Evolutionary conservation across 352 stramenopile species (phyloP), one percentile per base, ranked within the genome.

Genomic region (Pythium periplocum): DNA sequence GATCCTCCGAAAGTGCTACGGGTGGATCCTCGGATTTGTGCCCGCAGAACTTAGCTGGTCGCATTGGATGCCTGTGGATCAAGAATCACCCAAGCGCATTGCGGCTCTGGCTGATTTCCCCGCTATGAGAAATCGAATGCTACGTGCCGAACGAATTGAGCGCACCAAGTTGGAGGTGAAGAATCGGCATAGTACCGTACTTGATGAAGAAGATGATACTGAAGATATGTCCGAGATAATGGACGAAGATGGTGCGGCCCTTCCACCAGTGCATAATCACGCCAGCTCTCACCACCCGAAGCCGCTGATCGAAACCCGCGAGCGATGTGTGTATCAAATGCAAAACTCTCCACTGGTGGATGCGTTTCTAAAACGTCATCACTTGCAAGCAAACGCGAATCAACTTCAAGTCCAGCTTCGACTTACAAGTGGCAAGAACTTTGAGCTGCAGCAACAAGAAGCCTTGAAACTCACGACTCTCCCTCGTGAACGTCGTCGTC

Each of bases 1-100:
- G 47, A 73, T 90, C 40, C 54, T 86, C 5, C 71, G 57, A n/a
- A 68, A 68, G 2, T 85, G 74, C 37, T 72, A 81, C 51, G 72
- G 64, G 47, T 90, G 79, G 79, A 78, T 90, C 44, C 61, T 82
- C 2, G 79, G 76, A 4, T 82, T 85, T 47, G 73, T 85, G 7
- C 76, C 78, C 0, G 61, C 58, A 0, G 68, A 83, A 6, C 43
- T 88, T 2, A 69, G 50, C 8, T 80, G 45, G 37, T 58, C 62
- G 4, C 74, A 89, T 58, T 89, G 78, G 78, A 51, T 86, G 34
- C 55, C 68, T 4, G 72, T 85, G 0, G 74, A 82, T 3, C 62
- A 85, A 43, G 73, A 83, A 40, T 77, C 75, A 0, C 71, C 76
- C 1, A 79, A 87, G 59, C 58, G 71, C 4, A 82, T 86, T 45